Conservation (phyloP, 768 basidiomycete species). For the Pisolithus orientalis region DNA sequence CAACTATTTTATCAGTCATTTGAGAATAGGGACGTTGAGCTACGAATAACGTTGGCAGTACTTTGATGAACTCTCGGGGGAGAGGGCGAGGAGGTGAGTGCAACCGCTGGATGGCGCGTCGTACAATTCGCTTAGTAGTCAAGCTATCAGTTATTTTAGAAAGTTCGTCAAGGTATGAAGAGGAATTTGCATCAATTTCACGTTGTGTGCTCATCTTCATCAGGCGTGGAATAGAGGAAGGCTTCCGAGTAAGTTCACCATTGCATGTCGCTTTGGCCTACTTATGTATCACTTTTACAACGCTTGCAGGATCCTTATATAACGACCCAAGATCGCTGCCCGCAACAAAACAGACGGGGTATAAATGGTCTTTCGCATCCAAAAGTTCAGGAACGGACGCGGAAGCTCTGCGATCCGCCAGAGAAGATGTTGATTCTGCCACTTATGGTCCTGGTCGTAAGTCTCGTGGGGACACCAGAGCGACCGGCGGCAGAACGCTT, state of each 20-base stretch:
- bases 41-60: slow-evolving; percentile 43
- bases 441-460: slow-evolving; percentile 27
- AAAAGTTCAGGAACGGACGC: slow-evolving; percentile 55
- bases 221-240: slow-evolving; percentile 82
- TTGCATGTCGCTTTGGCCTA: slow-evolving; percentile 9
- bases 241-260: slow-evolving; percentile 44
- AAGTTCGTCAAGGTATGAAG: slow-evolving; percentile 77
- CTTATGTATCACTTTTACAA: neutral
- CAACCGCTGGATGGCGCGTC: slow-evolving; percentile 2
- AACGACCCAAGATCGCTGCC: slow-evolving; percentile 52
- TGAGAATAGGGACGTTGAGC: slow-evolving; percentile 1
- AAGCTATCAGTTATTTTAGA: slow-evolving; percentile 66
- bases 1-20: neutral
- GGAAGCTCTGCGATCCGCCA: slow-evolving; percentile 50
- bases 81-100: slow-evolving; percentile 68
- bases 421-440: slow-evolving; percentile 49
- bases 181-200: slow-evolving; percentile 1
- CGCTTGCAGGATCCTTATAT: slow-evolving; percentile 46
- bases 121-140: slow-evolving; percentile 23
- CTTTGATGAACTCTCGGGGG: slow-evolving; percentile 79
- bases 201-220: neutral
- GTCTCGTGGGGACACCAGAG: slow-evolving; percentile 7
- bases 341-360: slow-evolving; percentile 68
- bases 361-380: slow-evolving; percentile 84
- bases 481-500: slow-evolving; percentile 32